Conservation (phyloP, 2,329 filamentous ascomycete species). For the Trichoderma afroharzianum region DNA sequence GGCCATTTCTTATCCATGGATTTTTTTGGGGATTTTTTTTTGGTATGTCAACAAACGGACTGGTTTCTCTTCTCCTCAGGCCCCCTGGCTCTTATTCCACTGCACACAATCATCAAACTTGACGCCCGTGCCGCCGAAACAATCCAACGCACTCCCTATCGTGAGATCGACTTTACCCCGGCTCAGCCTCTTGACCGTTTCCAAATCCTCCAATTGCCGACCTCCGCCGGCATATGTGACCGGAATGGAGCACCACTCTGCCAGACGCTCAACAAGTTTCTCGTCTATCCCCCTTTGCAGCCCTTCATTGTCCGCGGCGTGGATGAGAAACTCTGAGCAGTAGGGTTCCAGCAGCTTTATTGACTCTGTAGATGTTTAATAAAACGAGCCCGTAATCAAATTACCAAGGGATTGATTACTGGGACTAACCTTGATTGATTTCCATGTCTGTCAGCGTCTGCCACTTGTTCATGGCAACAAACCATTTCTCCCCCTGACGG, state of each 20-base stretch:
- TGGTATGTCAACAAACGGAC: constrained; percentile 2
- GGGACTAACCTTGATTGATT: constrained; percentile 68
- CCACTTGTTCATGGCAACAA: constrained; percentile 99
- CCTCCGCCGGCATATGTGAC: constrained; percentile 98
- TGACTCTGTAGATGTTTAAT: constrained; percentile 54
- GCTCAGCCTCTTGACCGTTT: constrained; percentile 76
- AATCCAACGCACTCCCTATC: constrained; percentile 92
- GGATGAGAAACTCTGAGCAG: constrained; percentile 94
- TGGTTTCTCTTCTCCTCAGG: background rate
- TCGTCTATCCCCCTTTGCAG: constrained; percentile 89
- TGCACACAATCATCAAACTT: constrained; percentile 82
- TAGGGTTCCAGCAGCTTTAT: constrained; percentile 81
- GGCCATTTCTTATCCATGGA: background rate
- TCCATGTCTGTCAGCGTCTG: constrained; percentile 97
- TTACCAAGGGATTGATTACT: background rate
- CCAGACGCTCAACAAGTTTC: constrained; percentile 69
- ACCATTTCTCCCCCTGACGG: constrained; percentile 72
- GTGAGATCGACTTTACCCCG: constrained; percentile 83
- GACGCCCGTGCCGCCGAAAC: constrained; percentile 86
- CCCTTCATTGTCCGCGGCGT: constrained; percentile 95
- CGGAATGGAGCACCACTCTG: constrained; percentile 84
- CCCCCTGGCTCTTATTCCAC: constrained; percentile 65
- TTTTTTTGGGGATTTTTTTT: background rate
- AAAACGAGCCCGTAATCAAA: background rate
- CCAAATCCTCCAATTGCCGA: constrained; percentile 74